Conservation (phyloP, 805 yeast genomes). For the Zygoascus bituminiphila region DNA sequence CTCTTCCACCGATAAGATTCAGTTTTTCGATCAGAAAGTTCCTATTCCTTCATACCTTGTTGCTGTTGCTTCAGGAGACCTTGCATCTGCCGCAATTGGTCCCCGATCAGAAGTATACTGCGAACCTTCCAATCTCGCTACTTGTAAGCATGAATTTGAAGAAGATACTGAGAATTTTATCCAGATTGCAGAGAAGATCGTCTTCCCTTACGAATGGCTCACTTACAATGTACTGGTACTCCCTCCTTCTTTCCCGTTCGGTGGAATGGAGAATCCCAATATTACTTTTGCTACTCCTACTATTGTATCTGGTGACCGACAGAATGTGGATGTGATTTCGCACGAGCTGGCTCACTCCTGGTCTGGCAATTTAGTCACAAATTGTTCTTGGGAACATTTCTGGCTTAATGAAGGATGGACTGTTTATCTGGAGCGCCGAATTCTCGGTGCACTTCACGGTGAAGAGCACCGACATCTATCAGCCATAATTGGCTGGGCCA, state of each 20-base stretch:
- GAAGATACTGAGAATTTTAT: slow-evolving; percentile 71
- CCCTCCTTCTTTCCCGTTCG: slow-evolving; percentile 74
- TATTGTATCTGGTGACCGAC: slow-evolving; percentile 71
- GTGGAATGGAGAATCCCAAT: slow-evolving; percentile 94
- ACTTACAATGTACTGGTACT: slow-evolving; percentile 72
- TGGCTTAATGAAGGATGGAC: slow-evolving; percentile 98
- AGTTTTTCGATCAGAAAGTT: slow-evolving; percentile 58
- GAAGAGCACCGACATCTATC: slow-evolving; percentile 70
- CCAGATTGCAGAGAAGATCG: slow-evolving; percentile 63
- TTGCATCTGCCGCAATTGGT: slow-evolving; percentile 59
- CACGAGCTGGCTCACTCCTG: slow-evolving; percentile 92
- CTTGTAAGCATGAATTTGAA: slow-evolving; percentile 72
- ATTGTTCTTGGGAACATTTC: slow-evolving; percentile 87
- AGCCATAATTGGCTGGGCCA: slow-evolving; percentile 86
- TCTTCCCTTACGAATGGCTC: slow-evolving; percentile 78
- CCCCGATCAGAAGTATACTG: slow-evolving; percentile 80
- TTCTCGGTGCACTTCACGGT: slow-evolving; percentile 70
- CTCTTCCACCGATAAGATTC: slow-evolving; percentile 22
- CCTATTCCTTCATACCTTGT: slow-evolving; percentile 83
- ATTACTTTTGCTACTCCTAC: slow-evolving; percentile 90
- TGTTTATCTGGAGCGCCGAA: slow-evolving; percentile 81
- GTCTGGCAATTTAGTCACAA: slow-evolving; percentile 87
- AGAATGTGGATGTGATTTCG: slow-evolving; percentile 83
- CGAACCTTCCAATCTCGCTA: slow-evolving; percentile 60
- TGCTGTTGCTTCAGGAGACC: slow-evolving; percentile 79